Base-by-base conservation (phyloP, 2,329 filamentous ascomycete genomes). In the Neopestalotiopsis rosae region DNA sequence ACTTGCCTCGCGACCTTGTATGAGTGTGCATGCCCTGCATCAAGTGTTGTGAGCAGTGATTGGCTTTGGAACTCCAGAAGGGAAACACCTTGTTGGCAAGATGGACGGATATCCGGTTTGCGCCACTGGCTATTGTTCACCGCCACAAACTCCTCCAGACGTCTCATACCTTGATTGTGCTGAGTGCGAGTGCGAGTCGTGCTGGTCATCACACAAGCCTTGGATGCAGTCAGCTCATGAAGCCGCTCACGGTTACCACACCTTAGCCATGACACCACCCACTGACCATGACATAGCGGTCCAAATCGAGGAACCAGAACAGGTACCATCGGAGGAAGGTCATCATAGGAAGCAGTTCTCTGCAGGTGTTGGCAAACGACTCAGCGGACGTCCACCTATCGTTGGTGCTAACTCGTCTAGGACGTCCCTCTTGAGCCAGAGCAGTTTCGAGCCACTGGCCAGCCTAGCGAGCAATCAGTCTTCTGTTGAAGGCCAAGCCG, bases 301-400 rank as follows among this genome's bases (percentile, higher is more conserved):
- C 67, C 87, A 89, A 74, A 90, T 90, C 69, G 84, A 87, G 61
- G 87, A 89, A 73, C 86, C 87, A 24, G 80, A 82, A 68, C 72
- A 75, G 59, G 66, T n/a, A 61, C 66, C 56, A 57, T 71, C 75
- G 13, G 82, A 85, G 52, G 82, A 84, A 42, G 71, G 72, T 32
- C 74, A 74, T 34, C 76, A 74, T 5, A 83, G 81, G 72, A 84
- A 82, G 71, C 84, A 85, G 69, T 86, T 81, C 71, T 79, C 84
- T 10, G 84, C 81, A 12, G 80, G 79, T 42, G 69, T 84, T 65
- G 82, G 80, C 20, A 82, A 78, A 71, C 81, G 84, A 65, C 79
- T 86, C 30, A 85, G 82, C 68, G 84, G 84, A 57, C 80, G 82
- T 13, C 77, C 81, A 68, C 78, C 78, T 68, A 76, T 73, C 17